Conservation (phyloP, 345 rosid genomes). For the Rhodamnia rubescens region DNA sequence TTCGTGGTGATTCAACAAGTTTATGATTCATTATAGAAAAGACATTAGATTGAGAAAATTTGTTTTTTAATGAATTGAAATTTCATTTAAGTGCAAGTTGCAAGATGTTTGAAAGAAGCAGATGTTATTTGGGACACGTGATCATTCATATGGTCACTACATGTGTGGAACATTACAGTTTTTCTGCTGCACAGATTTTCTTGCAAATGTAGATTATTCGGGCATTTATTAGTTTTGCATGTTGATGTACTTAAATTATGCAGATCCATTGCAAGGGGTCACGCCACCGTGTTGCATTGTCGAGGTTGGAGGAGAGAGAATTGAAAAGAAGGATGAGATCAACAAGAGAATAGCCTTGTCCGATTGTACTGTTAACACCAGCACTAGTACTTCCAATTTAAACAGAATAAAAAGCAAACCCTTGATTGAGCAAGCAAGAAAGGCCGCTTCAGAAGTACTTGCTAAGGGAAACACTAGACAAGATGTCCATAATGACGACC, state of each 20-base stretch:
- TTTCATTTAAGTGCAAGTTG: background rate
- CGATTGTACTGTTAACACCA: background rate
- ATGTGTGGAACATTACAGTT: background rate
- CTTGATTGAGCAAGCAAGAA: slow-evolving; percentile 22
- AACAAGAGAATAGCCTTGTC: slow-evolving; percentile 24
- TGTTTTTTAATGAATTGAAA: background rate
- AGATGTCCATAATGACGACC: background rate
- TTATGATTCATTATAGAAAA: background rate
- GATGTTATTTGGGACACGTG: background rate
- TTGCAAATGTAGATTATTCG: background rate
- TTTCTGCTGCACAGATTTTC: background rate
- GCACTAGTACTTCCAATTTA: background rate
- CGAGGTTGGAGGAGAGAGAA: slow-evolving; percentile 23
- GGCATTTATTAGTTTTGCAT: background rate
- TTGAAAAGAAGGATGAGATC: slow-evolving; percentile 12
- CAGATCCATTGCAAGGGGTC: slow-evolving; percentile 45
- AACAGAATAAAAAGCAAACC: slow-evolving; percentile 6
- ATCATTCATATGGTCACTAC: background rate
- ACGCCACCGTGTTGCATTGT: slow-evolving; percentile 27
- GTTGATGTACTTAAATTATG: background rate
- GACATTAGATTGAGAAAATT: background rate
- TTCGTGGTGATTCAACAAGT: background rate
- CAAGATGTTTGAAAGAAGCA: background rate
- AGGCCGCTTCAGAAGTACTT: slow-evolving; percentile 19
- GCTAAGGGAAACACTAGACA: background rate